These are phyloP conservation scores for Ophiostoma fasciatum DNA, from an alignment of 2,329 filamentous ascomycete species.

Conservation along the genomic window DNA sequence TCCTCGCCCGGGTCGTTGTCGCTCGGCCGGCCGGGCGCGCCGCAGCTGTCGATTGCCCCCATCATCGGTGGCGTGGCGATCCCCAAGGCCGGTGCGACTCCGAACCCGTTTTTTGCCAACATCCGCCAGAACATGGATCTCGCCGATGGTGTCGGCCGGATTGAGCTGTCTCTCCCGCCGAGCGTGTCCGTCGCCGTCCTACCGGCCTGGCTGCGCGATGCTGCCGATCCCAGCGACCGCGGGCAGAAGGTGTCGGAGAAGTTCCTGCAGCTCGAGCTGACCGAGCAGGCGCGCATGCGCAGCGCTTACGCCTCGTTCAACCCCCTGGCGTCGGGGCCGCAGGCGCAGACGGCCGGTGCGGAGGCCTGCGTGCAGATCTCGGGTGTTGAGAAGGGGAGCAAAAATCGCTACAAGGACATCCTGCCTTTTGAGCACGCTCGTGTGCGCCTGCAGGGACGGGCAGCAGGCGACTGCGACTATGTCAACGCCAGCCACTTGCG, in stretches of 20 bases:
- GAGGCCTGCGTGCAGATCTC: conserved; percentile 69
- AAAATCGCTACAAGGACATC: conserved; percentile 97
- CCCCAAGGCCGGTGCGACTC: conserved; percentile 50
- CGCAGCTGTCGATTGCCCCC: conserved; percentile 39
- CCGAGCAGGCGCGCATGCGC: conserved; percentile 85
- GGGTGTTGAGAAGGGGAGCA: conserved; percentile 84
- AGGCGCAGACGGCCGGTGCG: conserved; percentile 9
- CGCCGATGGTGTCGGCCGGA: conserved; percentile 80
- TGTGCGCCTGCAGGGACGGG: conserved; percentile 59
- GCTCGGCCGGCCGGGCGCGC: conserved; percentile 33
- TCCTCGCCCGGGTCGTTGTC: conserved; percentile 27
- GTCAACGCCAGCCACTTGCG: conserved; percentile 86
- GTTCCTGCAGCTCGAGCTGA: conserved; percentile 71
- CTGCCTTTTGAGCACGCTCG: conserved; percentile 89
- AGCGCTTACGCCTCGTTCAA: conserved; percentile 47
- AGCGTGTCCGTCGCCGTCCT: conserved; percentile 37
- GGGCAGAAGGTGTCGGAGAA: conserved; percentile 70
- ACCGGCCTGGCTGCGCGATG: conserved; percentile 64
- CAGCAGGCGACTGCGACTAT: conserved; percentile 67
- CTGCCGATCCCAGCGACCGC: conserved; percentile 50
- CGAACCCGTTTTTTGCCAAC: conserved; percentile 88
- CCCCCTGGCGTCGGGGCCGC: conserved; percentile 20
- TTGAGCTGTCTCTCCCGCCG: conserved; percentile 36
- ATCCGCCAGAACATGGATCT: conserved; percentile 96
- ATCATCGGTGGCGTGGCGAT: conserved; percentile 84